A percentile compares a stretch with the other conserved stretches of the same genome.
phyloP scores from a whole-genome alignment of 179 eudicot species.

The Spergularia azorica region DNA sequence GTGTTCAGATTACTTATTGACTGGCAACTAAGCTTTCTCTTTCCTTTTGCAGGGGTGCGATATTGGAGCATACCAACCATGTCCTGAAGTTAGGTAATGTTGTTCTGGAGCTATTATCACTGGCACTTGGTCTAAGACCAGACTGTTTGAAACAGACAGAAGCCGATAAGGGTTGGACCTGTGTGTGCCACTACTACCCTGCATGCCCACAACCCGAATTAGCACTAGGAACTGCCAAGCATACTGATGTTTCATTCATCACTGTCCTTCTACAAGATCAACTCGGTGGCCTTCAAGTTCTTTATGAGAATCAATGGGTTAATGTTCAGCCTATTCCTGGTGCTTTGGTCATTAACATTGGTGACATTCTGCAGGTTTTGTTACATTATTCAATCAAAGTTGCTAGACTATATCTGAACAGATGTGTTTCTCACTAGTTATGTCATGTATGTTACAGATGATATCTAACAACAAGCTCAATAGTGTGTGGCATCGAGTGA shows the following conservation, averaged over 20 bases:
- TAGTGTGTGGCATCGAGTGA: conserved; percentile 33
- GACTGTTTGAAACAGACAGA: conserved; percentile 12
- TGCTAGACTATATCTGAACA: too few relatives aligned
- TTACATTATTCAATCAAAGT: background rate
- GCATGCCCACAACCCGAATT: conserved; percentile 32
- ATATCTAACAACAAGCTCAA: conserved; percentile 36
- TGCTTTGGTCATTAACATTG: conserved; percentile 21
- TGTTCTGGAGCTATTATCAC: conserved; percentile 20
- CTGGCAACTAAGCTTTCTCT: background rate
- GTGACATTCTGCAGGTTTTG: conserved; percentile 19
- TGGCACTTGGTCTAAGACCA: conserved; percentile 25
- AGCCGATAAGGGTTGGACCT: conserved; percentile 11
- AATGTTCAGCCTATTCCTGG: conserved; percentile 16
- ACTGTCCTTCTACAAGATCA: conserved; percentile 29
- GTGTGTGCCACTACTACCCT: conserved; percentile 28
- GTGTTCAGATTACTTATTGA: too few relatives aligned
- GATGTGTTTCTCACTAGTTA: too few relatives aligned
- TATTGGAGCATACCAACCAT: conserved; percentile 16
- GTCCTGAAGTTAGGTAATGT: conserved; percentile 14
- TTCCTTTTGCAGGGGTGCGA: conserved; percentile 15
- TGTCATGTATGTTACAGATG: conserved; percentile 21
- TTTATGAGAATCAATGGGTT: conserved; percentile 29
- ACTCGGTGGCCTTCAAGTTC: conserved; percentile 28
- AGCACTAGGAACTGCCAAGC: conserved; percentile 24
- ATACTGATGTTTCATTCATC: conserved; percentile 17